phyloP scores from a whole-genome alignment of 306 rosid genomes.

The Dalbergia cultrata region DNA sequence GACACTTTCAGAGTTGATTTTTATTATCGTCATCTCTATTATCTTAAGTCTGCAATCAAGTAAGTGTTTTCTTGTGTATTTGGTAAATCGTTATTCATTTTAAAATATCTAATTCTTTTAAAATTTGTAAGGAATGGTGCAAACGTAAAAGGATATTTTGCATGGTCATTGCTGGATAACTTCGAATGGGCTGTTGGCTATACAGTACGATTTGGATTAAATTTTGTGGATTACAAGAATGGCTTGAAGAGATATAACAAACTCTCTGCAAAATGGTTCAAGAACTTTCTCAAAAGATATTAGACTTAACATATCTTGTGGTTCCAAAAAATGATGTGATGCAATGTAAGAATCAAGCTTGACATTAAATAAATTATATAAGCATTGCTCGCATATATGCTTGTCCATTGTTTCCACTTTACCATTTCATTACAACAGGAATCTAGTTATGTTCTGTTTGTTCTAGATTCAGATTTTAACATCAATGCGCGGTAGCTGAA shows the following conservation, averaged over 20 bases:
- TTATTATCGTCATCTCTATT: conserved; percentile 57
- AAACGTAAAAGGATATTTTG: conserved; percentile 68
- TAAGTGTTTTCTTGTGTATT: conserved; percentile 1
- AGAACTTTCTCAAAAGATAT: conserved; percentile 49
- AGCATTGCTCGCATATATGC: neutral
- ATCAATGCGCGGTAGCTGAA: too few relatives aligned
- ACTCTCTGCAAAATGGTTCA: conserved; percentile 63
- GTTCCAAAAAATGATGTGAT: conserved; percentile 2
- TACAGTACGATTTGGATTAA: conserved; percentile 58
- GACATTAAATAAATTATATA: neutral
- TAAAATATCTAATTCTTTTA: neutral
- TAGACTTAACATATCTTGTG: neutral
- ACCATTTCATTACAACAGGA: too few relatives aligned
- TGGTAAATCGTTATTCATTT: neutral
- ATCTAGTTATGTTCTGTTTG: too few relatives aligned
- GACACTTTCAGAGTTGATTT: conserved; percentile 64
- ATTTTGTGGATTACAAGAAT: conserved; percentile 61
- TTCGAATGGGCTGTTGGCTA: conserved; percentile 67
- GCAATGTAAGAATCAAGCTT: neutral
- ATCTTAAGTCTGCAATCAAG: conserved; percentile 57
- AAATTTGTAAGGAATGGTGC: conserved; percentile 48
- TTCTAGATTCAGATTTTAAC: too few relatives aligned
- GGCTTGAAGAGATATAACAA: conserved; percentile 53
- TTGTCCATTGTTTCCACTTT: too few relatives aligned
- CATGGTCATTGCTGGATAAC: conserved; percentile 73